Evolutionary conservation across 306 rosid genomes (phyloP).

Genomic region (Erythrophleum fordii): DNA sequence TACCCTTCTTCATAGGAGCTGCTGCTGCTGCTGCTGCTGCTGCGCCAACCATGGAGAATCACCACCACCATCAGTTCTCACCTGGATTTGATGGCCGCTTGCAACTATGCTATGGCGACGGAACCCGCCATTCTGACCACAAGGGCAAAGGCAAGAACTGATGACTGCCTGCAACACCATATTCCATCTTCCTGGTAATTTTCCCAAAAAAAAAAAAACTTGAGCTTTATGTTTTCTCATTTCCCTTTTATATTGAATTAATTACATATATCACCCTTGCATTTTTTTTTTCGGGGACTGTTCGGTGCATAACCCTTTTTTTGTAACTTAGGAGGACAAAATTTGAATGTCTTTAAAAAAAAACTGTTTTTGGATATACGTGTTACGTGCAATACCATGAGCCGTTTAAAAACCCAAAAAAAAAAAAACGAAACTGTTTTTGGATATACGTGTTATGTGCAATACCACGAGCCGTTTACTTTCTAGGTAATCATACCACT

Average conservation of each 20-base stretch:
- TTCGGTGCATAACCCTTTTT: not conserved
- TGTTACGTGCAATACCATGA: slow-evolving; percentile 48
- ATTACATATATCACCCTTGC: not conserved
- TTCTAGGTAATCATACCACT: slow-evolving; percentile 58
- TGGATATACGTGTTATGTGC: slow-evolving; percentile 50
- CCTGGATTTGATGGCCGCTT: slow-evolving; percentile 68
- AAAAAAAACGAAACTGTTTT: not conserved
- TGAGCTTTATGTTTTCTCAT: not conserved
- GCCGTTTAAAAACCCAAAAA: slow-evolving; percentile 35
- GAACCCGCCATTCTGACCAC: slow-evolving; percentile 69
- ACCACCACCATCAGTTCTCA: slow-evolving; percentile 68
- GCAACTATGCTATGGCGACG: slow-evolving; percentile 75
- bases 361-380: slow-evolving; percentile 35
- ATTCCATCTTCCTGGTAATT: slow-evolving; percentile 58
- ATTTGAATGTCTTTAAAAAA: not conserved
- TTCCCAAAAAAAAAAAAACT: not conserved
- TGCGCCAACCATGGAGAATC: slow-evolving; percentile 64
- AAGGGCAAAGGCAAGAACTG: slow-evolving; percentile 80
- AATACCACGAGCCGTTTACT: slow-evolving; percentile 44
- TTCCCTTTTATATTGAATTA: not conserved
- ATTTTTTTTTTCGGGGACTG: not conserved
- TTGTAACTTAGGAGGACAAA: slow-evolving; percentile 17
- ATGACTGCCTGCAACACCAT: slow-evolving; percentile 40
- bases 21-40: slow-evolving; percentile 54
- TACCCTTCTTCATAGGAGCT: slow-evolving; percentile 75